Evolutionary conservation across 2,329 filamentous ascomycete species (phyloP).

Genomic region (Trichoderma semiorbis): DNA sequence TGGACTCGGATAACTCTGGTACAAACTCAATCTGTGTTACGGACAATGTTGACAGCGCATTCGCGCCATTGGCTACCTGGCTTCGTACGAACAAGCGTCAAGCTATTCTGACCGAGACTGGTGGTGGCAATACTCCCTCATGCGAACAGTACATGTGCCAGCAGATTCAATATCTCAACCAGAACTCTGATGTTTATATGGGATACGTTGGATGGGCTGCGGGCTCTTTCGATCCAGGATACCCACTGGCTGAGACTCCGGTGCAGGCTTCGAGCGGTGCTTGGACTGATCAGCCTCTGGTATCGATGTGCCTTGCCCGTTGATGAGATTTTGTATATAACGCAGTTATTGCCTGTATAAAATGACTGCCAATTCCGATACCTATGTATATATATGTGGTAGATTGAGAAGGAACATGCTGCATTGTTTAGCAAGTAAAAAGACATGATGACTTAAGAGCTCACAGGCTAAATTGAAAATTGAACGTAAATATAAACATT

Average conservation of each 20-base stretch:
- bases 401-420: neutral
- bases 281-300: neutral
- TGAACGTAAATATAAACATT: neutral
- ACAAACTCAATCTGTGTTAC: constrained; percentile 47
- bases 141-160: constrained; percentile 2
- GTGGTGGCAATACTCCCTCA: constrained; percentile 1
- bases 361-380: neutral
- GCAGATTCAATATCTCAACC: constrained; percentile 3
- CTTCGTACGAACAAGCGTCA: constrained; percentile 7
- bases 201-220: constrained; percentile 6
- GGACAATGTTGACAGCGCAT: constrained; percentile 43
- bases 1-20: constrained; percentile 53
- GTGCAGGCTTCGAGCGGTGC: neutral
- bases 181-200: neutral
- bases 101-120: constrained; percentile 12
- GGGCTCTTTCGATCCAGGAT: constrained; percentile 4
- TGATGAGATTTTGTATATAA: neutral
- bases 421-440: neutral
- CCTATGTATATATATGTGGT: neutral
- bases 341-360: neutral
- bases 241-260: constrained; percentile 5
- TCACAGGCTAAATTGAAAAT: neutral
- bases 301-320: constrained; percentile 1
- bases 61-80: constrained; percentile 42
- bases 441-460: neutral